Evolutionary conservation across 2,329 filamentous ascomycete species (phyloP), one percentile per base, ranked within the genome.

Genomic region (Calonectria pseudoreteaudii): DNA sequence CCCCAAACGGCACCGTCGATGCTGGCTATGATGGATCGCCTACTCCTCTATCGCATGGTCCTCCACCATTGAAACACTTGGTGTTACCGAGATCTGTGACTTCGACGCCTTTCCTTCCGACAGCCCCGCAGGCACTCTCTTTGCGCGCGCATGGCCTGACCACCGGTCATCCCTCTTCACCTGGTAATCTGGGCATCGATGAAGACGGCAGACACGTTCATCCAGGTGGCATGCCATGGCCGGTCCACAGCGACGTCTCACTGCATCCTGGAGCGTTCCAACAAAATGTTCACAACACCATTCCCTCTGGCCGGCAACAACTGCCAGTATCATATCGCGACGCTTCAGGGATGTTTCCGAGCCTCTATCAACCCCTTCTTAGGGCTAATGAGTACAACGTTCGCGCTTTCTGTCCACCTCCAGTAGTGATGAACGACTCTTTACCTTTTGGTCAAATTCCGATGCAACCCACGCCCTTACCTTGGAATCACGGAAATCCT

Each of bases 1-100:
- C 96, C 11, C 97, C 96, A 6, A 96, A 93, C 81, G 97, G 96
- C n/a, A 98, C 95, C 47, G 90, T 98, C 74, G 93, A 96, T 77
- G 95, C 94, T 68, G 95, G 95, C 14, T 98, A 98, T 81, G 96
- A 98, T 88, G 95, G 94, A 38, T 94, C 94, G 7, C 92, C 93
- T 1, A 89, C 93, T 28, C 93, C 95, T 81, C 91, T 93, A 79
- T 91, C 90, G 13, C 91, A 93, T 44, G 94, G 94, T 47, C 93
- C 93, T 8, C 94, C 94, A 47, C 93, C 94, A 1, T 87, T 92
- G 60, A 98, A 98, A 85, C 95, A 98, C 82, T 91, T 98, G 82
- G 88, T 97, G 26, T 87, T 98, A 34, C 92, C 94, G 4, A 89
- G 90, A 18, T 78, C 80, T n/a, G 75, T 75, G 26, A 74, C 75